A percentile compares a stretch with the other conserved stretches of the same genome.
Evolutionary conservation across 768 basidiomycete species (phyloP).

Genomic region (Psilocybe azurescens): DNA sequence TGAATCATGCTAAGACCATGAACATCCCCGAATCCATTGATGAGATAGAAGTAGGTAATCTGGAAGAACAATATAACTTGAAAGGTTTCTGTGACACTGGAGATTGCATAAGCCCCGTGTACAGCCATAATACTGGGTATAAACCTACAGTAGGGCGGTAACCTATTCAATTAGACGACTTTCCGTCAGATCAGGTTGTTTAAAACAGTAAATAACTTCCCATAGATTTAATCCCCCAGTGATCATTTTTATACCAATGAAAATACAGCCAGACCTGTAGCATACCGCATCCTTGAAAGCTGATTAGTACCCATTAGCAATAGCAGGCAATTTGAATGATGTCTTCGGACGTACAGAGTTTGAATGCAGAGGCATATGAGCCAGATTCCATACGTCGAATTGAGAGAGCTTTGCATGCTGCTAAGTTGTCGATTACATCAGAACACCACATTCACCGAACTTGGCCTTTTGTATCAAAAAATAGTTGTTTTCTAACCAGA

Average conservation of each 20-base stretch:
- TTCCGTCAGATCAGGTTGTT: not conserved
- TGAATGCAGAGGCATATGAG: too few species aligned
- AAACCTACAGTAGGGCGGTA: not conserved
- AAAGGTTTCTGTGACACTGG: constrained; percentile 23
- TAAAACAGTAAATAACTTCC: not conserved
- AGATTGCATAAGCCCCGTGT: not conserved
- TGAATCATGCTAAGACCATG: not conserved
- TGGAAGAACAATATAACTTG: constrained; percentile 23
- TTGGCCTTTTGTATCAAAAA: too few species aligned
- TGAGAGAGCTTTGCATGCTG: too few species aligned
- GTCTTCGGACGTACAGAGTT: too few species aligned
- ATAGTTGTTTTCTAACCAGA: too few species aligned
- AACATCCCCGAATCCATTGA: constrained; percentile 25
- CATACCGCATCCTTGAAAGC: constrained; percentile 10
- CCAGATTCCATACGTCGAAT: too few species aligned
- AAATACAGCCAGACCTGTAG: constrained; percentile 12
- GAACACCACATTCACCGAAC: too few species aligned
- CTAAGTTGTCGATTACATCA: too few species aligned
- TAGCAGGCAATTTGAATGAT: too few species aligned
- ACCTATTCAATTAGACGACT: not conserved
- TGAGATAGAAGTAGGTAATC: constrained; percentile 23
- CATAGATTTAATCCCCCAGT: not conserved
- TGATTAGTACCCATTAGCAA: not conserved
- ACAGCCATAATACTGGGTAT: not conserved
- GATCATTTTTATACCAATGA: constrained; percentile 10